phyloP scores from a whole-genome alignment of 2,329 filamentous ascomycete genomes.

The Ophiostoma himal-ulmi region DNA sequence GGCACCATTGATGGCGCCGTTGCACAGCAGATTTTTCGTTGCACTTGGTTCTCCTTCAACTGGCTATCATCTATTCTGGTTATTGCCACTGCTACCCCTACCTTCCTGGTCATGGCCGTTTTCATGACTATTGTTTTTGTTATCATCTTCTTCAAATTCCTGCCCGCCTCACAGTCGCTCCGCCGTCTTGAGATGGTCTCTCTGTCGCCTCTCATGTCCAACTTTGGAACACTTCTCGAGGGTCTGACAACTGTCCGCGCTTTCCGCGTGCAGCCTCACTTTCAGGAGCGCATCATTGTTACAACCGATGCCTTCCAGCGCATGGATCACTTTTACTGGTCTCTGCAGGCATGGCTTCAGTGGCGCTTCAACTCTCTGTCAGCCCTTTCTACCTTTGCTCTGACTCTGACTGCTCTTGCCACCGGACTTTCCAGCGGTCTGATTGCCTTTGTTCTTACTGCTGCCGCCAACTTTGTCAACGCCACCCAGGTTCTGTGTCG shows the following conservation, averaged over 20 bases:
- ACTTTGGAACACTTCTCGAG: slow-evolving; percentile 82
- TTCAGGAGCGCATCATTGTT: slow-evolving; percentile 71
- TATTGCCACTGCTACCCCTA: slow-evolving; percentile 71
- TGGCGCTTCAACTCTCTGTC: slow-evolving; percentile 71
- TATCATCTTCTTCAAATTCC: slow-evolving; percentile 66
- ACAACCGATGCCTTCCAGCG: slow-evolving; percentile 87
- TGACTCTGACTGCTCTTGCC: slow-evolving; percentile 70
- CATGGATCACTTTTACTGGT: slow-evolving; percentile 96
- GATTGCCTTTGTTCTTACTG: slow-evolving; percentile 75
- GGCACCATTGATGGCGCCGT: slow-evolving; percentile 85
- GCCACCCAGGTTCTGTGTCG: slow-evolving; percentile 70
- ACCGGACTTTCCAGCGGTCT: slow-evolving; percentile 70
- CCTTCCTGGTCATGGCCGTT: slow-evolving; percentile 68
- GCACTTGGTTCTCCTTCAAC: slow-evolving; percentile 63
- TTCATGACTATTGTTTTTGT: slow-evolving; percentile 63
- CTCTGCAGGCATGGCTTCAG: slow-evolving; percentile 75
- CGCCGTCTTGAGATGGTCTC: slow-evolving; percentile 85
- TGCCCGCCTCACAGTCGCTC: slow-evolving; percentile 77
- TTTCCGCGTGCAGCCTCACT: slow-evolving; percentile 70
- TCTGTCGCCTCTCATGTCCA: slow-evolving; percentile 80
- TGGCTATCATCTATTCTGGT: slow-evolving; percentile 69
- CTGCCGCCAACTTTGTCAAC: slow-evolving; percentile 61
- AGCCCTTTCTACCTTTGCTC: slow-evolving; percentile 63
- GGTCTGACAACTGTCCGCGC: slow-evolving; percentile 82
- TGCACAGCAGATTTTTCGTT: slow-evolving; percentile 63